Conservation (phyloP, 2,329 filamentous ascomycete genomes). For the Thelonectria blattea region DNA sequence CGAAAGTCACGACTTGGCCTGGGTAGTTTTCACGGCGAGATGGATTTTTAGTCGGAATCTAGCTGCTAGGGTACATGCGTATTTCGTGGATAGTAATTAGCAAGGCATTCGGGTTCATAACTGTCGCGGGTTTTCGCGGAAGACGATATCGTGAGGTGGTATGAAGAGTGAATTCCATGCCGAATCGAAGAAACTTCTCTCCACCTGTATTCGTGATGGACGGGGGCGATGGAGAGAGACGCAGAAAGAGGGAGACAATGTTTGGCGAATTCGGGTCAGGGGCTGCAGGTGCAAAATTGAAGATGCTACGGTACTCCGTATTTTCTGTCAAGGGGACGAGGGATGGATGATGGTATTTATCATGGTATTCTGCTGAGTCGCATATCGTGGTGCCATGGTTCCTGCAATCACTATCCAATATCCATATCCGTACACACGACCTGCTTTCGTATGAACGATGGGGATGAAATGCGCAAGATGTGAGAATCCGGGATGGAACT, state of each 20-base stretch:
- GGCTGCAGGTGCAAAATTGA: neutral
- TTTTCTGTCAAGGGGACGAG: no score
- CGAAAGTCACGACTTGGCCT: constrained; percentile 3
- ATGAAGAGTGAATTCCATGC: neutral
- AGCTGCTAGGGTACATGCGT: constrained; percentile 4
- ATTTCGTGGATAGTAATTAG: constrained; percentile 22
- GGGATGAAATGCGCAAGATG: no score
- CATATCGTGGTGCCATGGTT: no score
- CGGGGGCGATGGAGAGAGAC: neutral
- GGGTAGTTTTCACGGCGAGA: neutral
- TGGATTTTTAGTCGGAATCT: no score
- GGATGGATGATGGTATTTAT: no score
- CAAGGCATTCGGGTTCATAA: neutral
- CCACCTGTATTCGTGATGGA: neutral
- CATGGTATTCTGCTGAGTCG: no score
- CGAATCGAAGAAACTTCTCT: neutral
- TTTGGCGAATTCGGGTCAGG: neutral
- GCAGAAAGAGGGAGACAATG: constrained; percentile 5
- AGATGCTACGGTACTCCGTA: no score
- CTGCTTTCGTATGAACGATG: no score
- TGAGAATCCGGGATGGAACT: neutral
- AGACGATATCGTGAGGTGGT: no score
- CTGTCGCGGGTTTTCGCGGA: neutral
- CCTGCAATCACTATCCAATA: no score
- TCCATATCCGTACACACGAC: no score